Evolutionary conservation across 2,329 filamentous ascomycete species (phyloP).

Genomic region (Thielaviopsis populi): DNA sequence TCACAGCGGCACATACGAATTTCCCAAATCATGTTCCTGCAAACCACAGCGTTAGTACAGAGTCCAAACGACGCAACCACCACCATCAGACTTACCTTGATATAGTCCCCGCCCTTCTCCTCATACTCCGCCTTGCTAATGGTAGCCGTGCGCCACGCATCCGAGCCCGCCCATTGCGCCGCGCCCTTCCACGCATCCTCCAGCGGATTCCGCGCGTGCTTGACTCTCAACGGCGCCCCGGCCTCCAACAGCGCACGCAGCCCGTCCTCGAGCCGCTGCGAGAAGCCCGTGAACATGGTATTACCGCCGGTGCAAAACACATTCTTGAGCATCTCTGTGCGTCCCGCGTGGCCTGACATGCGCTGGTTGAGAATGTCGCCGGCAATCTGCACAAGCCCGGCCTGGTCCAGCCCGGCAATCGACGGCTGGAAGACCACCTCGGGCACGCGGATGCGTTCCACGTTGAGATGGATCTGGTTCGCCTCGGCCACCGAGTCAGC

Average conservation of each 20-base stretch:
- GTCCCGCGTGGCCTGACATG: conserved; percentile 41
- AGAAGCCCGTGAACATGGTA: conserved; percentile 72
- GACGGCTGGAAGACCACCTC: conserved; percentile 87
- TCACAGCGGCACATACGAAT: conserved; percentile 33
- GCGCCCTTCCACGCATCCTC: conserved; percentile 91
- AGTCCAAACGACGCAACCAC: not conserved
- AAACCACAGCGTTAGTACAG: conserved; percentile 4
- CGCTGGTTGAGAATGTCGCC: conserved; percentile 80
- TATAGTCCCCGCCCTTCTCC: conserved; percentile 87
- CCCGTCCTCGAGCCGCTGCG: conserved; percentile 62
- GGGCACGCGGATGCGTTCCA: conserved; percentile 85
- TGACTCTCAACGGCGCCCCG: conserved; percentile 50
- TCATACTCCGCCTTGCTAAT: conserved; percentile 70
- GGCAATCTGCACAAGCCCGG: conserved; percentile 81
- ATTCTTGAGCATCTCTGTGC: conserved; percentile 62
- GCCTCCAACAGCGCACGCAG: conserved; percentile 58
- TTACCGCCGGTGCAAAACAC: conserved; percentile 93
- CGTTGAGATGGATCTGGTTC: conserved; percentile 86
- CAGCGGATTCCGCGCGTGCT: conserved; percentile 59
- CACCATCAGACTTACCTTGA: conserved; percentile 48
- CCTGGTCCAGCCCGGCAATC: conserved; percentile 85
- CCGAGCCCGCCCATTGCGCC: conserved; percentile 60
- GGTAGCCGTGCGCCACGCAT: conserved; percentile 45
- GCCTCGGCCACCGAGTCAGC: conserved; percentile 61
- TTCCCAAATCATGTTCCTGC: conserved; percentile 53